Base-by-base conservation (phyloP, 139 green algal species). In the Micractinium sp. region DNA sequence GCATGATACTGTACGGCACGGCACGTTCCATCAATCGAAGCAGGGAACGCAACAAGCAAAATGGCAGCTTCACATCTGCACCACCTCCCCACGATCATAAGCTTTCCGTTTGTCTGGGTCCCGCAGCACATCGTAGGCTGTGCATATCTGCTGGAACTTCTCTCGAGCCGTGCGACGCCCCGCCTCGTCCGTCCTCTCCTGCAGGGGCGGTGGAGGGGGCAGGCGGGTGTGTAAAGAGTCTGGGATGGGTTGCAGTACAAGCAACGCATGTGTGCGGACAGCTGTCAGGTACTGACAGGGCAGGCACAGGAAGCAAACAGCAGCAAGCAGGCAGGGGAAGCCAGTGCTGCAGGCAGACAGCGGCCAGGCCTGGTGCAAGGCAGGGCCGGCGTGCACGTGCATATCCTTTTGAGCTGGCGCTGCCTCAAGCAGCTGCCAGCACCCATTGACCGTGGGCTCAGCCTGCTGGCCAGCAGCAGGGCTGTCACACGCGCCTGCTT, bases 111-210 rank as follows among this genome's bases (percentile, higher is more conserved):
- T 92, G 67, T 95, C 92, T 3, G 90, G 89, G 61, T 97, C 91
- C 39, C 91, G 87, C 53, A 97, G 90, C 39, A 92, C 90, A 39
- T 97, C 95, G n/a, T 92, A 98, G 23, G 95, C 95, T 13, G 92
- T 90, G 27, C 79, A 63, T 36, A 98, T 83, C 61, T 92, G 90
- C 41, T 94, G 91, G 88, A 98, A 98, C 0, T 88, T 81, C 33
- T 93, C 90, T 38, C 93, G 87, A 14, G 94, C 92, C 38, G 87
- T 18, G 38, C 77, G 56, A 69, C 31, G 38, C 79, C 90, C 87
- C 36, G 60, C 56, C 39, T 85, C 76, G 87, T 90, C 83, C 1
- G 61, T 38, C n/a, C 56, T 73, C 66, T 89, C 85, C 82, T 78
- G 82, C 87, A 85, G 29, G n/a, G n/a, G 3, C 36, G 29, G 22